Base-by-base conservation (phyloP, 805 yeast genomes). In the Torulaspora maleeae region DNA sequence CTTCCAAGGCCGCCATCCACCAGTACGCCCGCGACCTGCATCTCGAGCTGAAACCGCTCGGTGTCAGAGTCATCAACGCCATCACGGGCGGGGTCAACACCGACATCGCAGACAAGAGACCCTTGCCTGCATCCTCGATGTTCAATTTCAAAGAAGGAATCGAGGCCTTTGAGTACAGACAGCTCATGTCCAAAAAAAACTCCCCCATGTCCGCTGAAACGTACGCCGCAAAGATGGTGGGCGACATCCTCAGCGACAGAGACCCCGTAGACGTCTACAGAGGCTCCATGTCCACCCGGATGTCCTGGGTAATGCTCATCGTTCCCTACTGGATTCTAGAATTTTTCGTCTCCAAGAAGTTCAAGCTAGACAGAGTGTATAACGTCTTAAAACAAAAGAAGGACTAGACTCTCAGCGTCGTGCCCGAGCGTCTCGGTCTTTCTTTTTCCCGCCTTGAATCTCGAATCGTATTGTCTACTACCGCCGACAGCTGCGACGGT, bases 31-130 rank as follows among this genome's bases (percentile, higher is more conserved):
- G 77, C 33, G 74, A 74, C 2, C 66, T 86, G 45, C 76, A 82
- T 42, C 58, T 80, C 20, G 95, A 86, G 63, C 61, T 86, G 74
- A 77, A 77, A 59, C 84, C 87, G 3, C 81, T 83, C 55, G 84
- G 76, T 12, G 91, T 86, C 4, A 71, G 78, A 40, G 91, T 86
- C 0, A 70, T 83, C 48, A 82, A 82, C 54, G 72, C 82, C 10
- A 65, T 83, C 33, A 85, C 93, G 7, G 95, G 95, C 25, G 91
- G 86, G 29, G 93, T 86, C 25, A 67, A 68, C 17, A 83, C 93
- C 0, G 72, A 80, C 45, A 83, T 86, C 54, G 85, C 80, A 0
- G 91, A 85, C 54, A 76, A 69, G 2, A 71, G 87, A 52, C 74
- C 78, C 0, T 60, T 83, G 28, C 83, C 86, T 3, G 63, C 62